phyloP scores from a whole-genome alignment of 768 basidiomycete genomes.

The Suillus discolor region DNA sequence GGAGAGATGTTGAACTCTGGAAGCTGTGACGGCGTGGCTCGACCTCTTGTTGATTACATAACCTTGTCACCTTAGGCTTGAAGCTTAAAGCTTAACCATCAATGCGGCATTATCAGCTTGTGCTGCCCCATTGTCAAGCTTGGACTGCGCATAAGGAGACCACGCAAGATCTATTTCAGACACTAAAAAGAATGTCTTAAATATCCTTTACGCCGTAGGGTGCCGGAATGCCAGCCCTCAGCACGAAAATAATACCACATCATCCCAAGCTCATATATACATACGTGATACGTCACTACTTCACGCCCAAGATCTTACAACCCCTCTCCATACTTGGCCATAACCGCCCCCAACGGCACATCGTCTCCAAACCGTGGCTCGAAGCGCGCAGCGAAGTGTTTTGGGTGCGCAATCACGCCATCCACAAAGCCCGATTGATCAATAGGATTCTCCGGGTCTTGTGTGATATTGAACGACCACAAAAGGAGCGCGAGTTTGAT shows the following conservation, averaged over 20 bases:
- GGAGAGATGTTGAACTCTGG: too few species aligned
- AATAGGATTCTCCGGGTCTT: conserved; percentile 56
- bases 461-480: conserved; percentile 63
- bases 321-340: conserved; percentile 27
- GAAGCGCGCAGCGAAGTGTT: conserved; percentile 61
- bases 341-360: conserved; percentile 26
- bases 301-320: conserved; percentile 11
- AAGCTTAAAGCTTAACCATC: too few species aligned
- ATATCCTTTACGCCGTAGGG: background rate
- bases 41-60: too few species aligned
- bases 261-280: background rate
- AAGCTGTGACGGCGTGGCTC: too few species aligned
- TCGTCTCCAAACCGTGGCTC: conserved; percentile 42
- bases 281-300: background rate
- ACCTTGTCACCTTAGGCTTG: too few species aligned
- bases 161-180: background rate
- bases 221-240: background rate
- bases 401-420: conserved; percentile 63
- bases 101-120: too few species aligned
- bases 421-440: conserved; percentile 64
- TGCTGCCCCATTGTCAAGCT: too few species aligned
- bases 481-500: conserved; percentile 64
- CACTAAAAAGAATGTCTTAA: background rate
- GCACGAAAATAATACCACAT: background rate
- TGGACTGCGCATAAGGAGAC: background rate